A percentile compares a stretch with the other conserved stretches of the same genome.
phyloP scores from a whole-genome alignment of 106 monocot genomes.

The Phalaenopsis aphrodite region DNA sequence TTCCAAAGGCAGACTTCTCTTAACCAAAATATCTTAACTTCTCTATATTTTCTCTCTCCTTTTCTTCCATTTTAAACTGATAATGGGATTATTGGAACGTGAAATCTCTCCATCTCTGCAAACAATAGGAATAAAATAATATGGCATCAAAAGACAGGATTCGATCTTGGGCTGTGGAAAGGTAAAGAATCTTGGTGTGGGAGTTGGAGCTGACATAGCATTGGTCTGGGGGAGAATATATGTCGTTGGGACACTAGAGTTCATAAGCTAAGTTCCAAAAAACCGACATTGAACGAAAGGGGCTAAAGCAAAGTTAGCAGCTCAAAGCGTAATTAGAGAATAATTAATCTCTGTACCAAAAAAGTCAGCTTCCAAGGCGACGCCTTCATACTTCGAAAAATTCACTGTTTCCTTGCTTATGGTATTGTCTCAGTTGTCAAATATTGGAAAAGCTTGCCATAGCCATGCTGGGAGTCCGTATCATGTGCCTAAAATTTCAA shows the following conservation, averaged over 20 bases:
- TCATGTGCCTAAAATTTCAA: too few species aligned
- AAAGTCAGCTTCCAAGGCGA: conserved; percentile 1
- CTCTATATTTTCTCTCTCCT: neutral
- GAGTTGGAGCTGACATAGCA: neutral
- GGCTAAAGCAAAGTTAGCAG: conserved; percentile 1
- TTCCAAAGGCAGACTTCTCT: neutral
- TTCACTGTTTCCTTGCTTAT: neutral
- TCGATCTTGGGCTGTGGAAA: conserved; percentile 3
- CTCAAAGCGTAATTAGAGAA: neutral
- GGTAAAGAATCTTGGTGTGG: neutral
- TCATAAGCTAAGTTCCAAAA: neutral
- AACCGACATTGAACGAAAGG: neutral
- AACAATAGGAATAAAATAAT: neutral
- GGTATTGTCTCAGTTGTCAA: too few species aligned
- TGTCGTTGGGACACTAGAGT: neutral
- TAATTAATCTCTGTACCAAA: neutral
- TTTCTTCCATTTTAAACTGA: neutral
- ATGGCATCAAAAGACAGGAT: neutral
- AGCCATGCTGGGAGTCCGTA: too few species aligned
- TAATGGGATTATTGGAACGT: neutral
- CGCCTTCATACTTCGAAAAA: neutral
- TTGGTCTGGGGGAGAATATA: neutral
- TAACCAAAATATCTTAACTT: too few species aligned
- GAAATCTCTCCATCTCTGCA: neutral
- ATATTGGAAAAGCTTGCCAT: too few species aligned